A percentile compares a stretch with the other conserved stretches of the same genome.
Evolutionary conservation across 2,329 filamentous ascomycete species (phyloP).

Genomic region (Penicillium glabrum): DNA sequence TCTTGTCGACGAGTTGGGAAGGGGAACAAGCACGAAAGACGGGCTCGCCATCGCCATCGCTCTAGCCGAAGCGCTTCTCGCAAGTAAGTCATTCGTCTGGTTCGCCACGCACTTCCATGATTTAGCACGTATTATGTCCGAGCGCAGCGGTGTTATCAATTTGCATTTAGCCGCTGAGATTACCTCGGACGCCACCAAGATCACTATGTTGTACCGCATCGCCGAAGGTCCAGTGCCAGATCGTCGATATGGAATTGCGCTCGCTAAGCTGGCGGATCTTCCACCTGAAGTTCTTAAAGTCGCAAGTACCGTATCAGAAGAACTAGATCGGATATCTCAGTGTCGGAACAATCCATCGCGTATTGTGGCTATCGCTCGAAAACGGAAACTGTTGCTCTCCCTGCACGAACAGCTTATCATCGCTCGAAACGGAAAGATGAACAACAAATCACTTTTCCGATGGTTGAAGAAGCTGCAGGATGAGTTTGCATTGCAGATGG

Average conservation of each 20-base stretch:
- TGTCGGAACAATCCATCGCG: slow-evolving; percentile 60
- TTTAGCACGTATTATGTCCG: slow-evolving; percentile 71
- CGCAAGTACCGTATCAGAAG: slow-evolving; percentile 66
- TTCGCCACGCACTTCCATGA: slow-evolving; percentile 94
- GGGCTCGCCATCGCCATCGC: slow-evolving; percentile 86
- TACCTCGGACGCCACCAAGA: slow-evolving; percentile 56
- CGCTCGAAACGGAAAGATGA: slow-evolving; percentile 64
- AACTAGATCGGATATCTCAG: slow-evolving; percentile 59
- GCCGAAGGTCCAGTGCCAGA: slow-evolving; percentile 68
- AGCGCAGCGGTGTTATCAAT: slow-evolving; percentile 76
- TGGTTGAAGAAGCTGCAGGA: slow-evolving; percentile 69
- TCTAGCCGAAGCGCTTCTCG: slow-evolving; percentile 82
- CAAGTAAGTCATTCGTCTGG: slow-evolving; percentile 78
- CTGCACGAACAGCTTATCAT: slow-evolving; percentile 72
- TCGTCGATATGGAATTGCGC: slow-evolving; percentile 77
- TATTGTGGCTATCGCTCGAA: slow-evolving; percentile 59
- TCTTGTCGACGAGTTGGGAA: slow-evolving; percentile 88
- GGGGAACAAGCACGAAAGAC: slow-evolving; percentile 85
- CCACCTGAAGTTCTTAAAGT: slow-evolving; percentile 66
- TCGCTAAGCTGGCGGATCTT: slow-evolving; percentile 74
- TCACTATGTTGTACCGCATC: slow-evolving; percentile 88
- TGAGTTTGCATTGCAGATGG: slow-evolving; percentile 74
- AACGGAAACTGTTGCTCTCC: slow-evolving; percentile 71
- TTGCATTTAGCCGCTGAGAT: slow-evolving; percentile 76
- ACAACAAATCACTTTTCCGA: slow-evolving; percentile 60